These are phyloP conservation scores for Hymenoscyphus scutula DNA, from an alignment of 2,329 filamentous ascomycete species.

Conservation along the genomic window DNA sequence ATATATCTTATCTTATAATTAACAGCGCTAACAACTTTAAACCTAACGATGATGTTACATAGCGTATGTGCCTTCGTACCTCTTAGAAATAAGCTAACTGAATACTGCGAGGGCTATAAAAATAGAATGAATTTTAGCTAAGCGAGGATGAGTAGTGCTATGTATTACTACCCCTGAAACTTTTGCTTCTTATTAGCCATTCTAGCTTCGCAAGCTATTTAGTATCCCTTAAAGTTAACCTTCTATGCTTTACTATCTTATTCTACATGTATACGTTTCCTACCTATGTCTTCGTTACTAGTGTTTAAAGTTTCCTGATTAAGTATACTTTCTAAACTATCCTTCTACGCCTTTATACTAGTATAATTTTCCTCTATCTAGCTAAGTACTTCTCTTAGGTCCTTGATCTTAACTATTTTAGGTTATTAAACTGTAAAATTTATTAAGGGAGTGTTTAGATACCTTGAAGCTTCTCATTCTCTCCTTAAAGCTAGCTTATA, in stretches of 20 bases:
- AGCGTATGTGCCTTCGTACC: neutral
- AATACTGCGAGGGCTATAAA: constrained; percentile 2
- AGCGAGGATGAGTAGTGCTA: neutral
- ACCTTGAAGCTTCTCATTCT: constrained; percentile 5
- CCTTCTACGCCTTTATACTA: constrained; percentile 3
- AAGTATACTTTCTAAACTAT: neutral
- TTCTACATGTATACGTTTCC: neutral
- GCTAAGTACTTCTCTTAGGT: neutral
- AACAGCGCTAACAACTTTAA: neutral
- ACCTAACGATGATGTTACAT: neutral
- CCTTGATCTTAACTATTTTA: neutral
- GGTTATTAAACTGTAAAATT: neutral
- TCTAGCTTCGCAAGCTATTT: neutral
- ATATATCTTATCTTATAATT: neutral
- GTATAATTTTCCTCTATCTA: constrained; percentile 3
- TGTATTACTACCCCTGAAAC: neutral
- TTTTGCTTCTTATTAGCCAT: neutral
- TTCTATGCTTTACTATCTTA: neutral
- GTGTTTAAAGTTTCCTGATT: neutral
- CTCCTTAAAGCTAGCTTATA: constrained; percentile 7
- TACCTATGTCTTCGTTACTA: neutral
- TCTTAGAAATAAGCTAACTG: neutral
- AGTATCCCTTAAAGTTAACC: neutral
- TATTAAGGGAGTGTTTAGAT: neutral
- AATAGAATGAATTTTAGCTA: constrained; percentile 4